Conservation (phyloP, 139 green algal genomes). For the Ulvella scutata region DNA sequence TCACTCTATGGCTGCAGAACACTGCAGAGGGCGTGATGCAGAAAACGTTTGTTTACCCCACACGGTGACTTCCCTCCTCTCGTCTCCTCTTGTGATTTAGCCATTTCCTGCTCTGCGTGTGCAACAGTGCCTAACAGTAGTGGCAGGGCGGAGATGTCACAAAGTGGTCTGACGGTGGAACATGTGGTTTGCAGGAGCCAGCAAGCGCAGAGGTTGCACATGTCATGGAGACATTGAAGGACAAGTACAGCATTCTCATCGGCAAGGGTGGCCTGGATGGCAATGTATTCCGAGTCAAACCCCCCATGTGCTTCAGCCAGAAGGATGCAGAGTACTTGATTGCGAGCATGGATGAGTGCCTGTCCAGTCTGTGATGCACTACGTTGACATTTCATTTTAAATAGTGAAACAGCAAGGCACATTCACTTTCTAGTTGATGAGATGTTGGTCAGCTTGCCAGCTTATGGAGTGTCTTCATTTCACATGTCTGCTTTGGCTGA, state of each 20-base stretch:
- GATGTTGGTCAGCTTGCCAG: too few species aligned
- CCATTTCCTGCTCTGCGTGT: neutral
- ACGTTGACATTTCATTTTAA: too few species aligned
- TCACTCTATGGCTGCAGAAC: too few species aligned
- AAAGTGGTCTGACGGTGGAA: neutral
- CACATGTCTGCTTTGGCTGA: too few species aligned
- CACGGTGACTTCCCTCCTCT: neutral
- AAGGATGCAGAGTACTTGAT: conserved; percentile 76
- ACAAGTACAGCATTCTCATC: conserved; percentile 76
- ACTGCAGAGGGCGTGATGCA: too few species aligned
- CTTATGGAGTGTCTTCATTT: too few species aligned
- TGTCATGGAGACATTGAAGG: conserved; percentile 83
- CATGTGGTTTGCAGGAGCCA: conserved; percentile 32
- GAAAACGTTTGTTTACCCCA: too few species aligned
- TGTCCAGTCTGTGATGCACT: conserved; percentile 44
- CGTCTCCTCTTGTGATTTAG: neutral
- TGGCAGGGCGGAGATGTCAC: neutral
- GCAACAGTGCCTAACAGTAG: neutral
- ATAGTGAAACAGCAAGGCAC: too few species aligned
- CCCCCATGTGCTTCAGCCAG: conserved; percentile 88
- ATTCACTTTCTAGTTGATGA: too few species aligned
- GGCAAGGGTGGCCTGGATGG: conserved; percentile 84
- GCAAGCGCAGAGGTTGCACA: conserved; percentile 52
- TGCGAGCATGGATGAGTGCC: conserved; percentile 55
- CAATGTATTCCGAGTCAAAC: conserved; percentile 98